Evolutionary conservation across 176 grass and related monocot genomes (phyloP), one percentile per base, ranked within the genome.

Genomic region (Phoenix dactylifera): DNA sequence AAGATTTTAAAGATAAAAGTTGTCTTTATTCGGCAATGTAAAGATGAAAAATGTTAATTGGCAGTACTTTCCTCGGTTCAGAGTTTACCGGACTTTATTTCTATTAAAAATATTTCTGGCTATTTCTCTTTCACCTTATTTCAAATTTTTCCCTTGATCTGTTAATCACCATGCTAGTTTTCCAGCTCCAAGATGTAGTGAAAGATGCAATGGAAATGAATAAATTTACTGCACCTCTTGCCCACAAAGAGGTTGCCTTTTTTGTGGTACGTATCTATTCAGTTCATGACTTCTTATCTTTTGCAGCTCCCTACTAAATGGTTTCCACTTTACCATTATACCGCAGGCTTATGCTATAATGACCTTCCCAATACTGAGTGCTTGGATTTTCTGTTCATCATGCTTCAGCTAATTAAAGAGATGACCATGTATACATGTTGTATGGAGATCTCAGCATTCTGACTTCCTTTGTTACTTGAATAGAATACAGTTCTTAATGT

Each of bases 181-280:
- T 52, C 39, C 50, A 89, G 85, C 60, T 83, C 19, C 80, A 89
- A 74, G 2, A 66, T 7, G 32, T 67, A 54, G 26, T 89, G 9
- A 32, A 70, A 59, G 52, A 74, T 51, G 20, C 14, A 18, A 67
- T 89, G 73, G 25, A 67, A 80, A 80, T 81, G 65, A 80, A 89
- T 59, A 69, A 28, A 54, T 80, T 77, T 25, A 89, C 69, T 52
- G 64, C 69, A 60, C 35, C 10, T 55, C 52, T 89, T 50, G 69
- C 73, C 22, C 62, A 76, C 18, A 71, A 80, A 23, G 24, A 24
- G 15, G 24, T 80, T 62, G 52, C 59, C 59, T 69, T 76, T 63
- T 63, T 51, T 49, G 16, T 84, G 80, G 85, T 89, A 44, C 49
- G 69, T 63, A 53, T 28, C 60, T 68, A 44, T 9, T 44, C 35